phyloP scores from a whole-genome alignment of 2,329 filamentous ascomycete species.

The Aspergillus melleus region DNA sequence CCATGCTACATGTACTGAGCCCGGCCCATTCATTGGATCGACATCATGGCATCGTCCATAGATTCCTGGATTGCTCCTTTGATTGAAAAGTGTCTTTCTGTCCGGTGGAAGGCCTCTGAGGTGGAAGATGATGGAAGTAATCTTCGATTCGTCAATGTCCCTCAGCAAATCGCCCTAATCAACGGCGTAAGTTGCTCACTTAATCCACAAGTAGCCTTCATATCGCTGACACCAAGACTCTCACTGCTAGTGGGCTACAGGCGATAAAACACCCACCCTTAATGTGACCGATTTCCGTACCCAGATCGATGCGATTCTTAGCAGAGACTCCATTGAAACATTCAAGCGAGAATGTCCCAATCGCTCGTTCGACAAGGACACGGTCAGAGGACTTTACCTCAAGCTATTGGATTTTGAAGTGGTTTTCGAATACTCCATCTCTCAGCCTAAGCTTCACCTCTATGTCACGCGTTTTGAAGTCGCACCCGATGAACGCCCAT shows the following conservation, averaged over 20 bases:
- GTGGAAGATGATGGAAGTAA: slow-evolving; percentile 37
- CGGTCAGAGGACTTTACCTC: slow-evolving; percentile 28
- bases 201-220: not conserved
- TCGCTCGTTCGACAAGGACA: slow-evolving; percentile 17
- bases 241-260: slow-evolving; percentile 27
- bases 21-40: slow-evolving; percentile 9
- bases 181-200: slow-evolving; percentile 25
- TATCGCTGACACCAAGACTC: not conserved
- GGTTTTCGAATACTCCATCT: slow-evolving; percentile 30
- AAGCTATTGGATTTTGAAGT: slow-evolving; percentile 37
- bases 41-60: slow-evolving; percentile 24
- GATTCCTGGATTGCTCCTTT: slow-evolving; percentile 27
- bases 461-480: slow-evolving; percentile 28
- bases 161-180: slow-evolving; percentile 25
- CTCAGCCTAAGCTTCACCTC: slow-evolving; percentile 25
- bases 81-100: slow-evolving; percentile 24
- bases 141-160: slow-evolving; percentile 28
- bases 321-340: slow-evolving; percentile 24
- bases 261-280: slow-evolving; percentile 16
- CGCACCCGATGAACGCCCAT: slow-evolving; percentile 18
- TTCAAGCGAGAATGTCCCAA: slow-evolving; percentile 21
- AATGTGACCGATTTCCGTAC: slow-evolving; percentile 37
- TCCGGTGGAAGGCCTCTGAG: slow-evolving; percentile 10
- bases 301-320: slow-evolving; percentile 35
- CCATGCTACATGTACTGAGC: not conserved